Percentiles rank a stretch among this genome's conserved stretches.
Conservation (phyloP, 257 asterid genomes). For the Solanum paucissectum region DNA sequence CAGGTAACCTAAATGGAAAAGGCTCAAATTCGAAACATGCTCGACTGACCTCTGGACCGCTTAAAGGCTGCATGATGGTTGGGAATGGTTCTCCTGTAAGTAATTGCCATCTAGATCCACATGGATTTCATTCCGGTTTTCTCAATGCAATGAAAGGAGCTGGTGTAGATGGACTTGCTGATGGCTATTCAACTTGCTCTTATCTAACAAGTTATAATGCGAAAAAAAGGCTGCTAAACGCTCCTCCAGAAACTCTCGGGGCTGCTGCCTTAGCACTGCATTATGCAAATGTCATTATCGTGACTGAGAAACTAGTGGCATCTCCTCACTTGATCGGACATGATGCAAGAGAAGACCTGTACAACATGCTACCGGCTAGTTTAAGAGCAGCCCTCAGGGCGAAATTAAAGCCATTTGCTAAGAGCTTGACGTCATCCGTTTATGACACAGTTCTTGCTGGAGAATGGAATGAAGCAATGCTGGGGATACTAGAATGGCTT, state of each 20-base stretch:
- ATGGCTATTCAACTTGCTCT: slow-evolving; percentile 21
- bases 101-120: slow-evolving; percentile 12
- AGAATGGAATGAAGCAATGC: slow-evolving; percentile 75
- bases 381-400: slow-evolving; percentile 58
- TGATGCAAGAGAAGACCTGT: slow-evolving; percentile 77
- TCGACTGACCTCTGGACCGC: slow-evolving; percentile 21
- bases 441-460: slow-evolving; percentile 57
- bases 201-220: slow-evolving; percentile 12
- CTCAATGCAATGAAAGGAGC: slow-evolving; percentile 3
- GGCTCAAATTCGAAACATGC: slow-evolving; percentile 16
- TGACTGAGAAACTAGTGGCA: slow-evolving; percentile 67
- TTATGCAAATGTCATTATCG: slow-evolving; percentile 69
- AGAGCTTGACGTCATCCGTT: slow-evolving; percentile 37
- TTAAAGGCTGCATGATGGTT: slow-evolving; percentile 26
- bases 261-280: slow-evolving; percentile 80
- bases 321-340: slow-evolving; percentile 82
- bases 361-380: slow-evolving; percentile 75
- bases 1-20: slow-evolving; percentile 26
- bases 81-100: slow-evolving; percentile 21
- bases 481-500: slow-evolving; percentile 63
- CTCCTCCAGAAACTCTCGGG: slow-evolving; percentile 74
- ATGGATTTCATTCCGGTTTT: background rate
- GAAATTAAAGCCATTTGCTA: slow-evolving; percentile 64
- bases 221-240: slow-evolving; percentile 38
- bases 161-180: background rate